Evolutionary conservation across 1,139 yeast genomes (phyloP).

Genomic region (Saccharomycopsis phalli): DNA sequence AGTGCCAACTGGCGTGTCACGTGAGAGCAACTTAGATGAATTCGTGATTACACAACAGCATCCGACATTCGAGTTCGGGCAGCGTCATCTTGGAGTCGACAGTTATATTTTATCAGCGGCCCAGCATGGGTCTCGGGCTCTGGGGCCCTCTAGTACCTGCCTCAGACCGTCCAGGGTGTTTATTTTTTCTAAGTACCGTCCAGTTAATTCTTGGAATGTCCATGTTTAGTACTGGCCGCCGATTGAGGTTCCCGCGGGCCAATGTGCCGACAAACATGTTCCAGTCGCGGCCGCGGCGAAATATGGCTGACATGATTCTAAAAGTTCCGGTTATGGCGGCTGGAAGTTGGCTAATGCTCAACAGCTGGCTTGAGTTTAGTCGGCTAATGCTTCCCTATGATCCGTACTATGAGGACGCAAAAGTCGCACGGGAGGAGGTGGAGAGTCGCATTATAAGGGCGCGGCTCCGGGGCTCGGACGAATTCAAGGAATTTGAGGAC

Average conservation of each 20-base stretch:
- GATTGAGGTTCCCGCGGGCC: conserved; percentile 7
- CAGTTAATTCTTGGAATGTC: conserved; percentile 39
- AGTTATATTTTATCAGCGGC: conserved; percentile 24
- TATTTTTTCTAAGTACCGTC: conserved; percentile 38
- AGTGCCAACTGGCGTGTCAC: too few relatives aligned
- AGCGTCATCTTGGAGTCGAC: too few relatives aligned
- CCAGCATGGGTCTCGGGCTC: conserved; percentile 46
- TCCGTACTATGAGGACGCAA: conserved; percentile 59
- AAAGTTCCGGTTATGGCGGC: conserved; percentile 2
- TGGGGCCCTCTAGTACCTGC: conserved; percentile 65
- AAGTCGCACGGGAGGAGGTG: background rate
- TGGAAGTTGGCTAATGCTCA: conserved; percentile 2
- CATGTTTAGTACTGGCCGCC: background rate
- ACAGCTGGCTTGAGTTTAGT: conserved; percentile 33
- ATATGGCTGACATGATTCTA: conserved; percentile 1
- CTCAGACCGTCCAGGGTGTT: conserved; percentile 44
- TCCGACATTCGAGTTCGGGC: too few relatives aligned
- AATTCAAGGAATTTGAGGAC: background rate
- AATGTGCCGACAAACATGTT: background rate
- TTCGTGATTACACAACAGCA: background rate
- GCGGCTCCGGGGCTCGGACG: background rate
- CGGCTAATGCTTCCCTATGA: conserved; percentile 45
- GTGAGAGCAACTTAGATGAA: too few relatives aligned
- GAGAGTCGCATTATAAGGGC: background rate
- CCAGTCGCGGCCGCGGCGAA: background rate